These are phyloP conservation scores for Sugiyamaella chiloensis DNA, from an alignment of 805 yeast species.

Conservation along the genomic window DNA sequence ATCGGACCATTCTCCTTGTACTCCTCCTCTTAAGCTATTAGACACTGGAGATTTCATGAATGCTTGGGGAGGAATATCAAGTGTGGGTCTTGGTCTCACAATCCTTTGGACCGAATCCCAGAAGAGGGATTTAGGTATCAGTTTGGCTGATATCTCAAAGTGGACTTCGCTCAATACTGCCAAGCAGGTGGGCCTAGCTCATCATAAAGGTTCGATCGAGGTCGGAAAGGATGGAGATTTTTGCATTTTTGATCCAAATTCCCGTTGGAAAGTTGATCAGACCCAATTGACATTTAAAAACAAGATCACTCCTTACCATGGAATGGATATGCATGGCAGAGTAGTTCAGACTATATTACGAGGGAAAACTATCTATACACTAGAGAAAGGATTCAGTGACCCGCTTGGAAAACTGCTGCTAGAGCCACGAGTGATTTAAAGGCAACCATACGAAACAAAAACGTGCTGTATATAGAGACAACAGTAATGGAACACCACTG, in stretches of 20 bases:
- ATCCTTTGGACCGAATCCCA: constrained; percentile 69
- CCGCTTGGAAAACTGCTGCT: constrained; percentile 14
- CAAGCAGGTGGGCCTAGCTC: constrained; percentile 71
- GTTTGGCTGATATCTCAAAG: constrained; percentile 58
- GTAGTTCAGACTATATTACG: constrained; percentile 78
- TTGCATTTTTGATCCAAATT: constrained; percentile 69
- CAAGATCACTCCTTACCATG: constrained; percentile 84
- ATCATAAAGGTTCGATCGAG: constrained; percentile 67
- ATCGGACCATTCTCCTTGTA: constrained; percentile 94
- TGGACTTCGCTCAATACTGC: constrained; percentile 89
- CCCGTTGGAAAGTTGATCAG: constrained; percentile 42
- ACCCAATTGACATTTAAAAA: constrained; percentile 60
- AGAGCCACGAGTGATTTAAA: constrained; percentile 5
- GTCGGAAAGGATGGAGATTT: constrained; percentile 88
- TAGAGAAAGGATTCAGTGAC: constrained; percentile 4
- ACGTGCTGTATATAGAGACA: too few relatives aligned
- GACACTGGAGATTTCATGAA: constrained; percentile 81
- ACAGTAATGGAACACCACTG: too few relatives aligned
- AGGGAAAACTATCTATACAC: constrained; percentile 60
- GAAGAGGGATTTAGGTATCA: constrained; percentile 32
- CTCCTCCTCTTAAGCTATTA: constrained; percentile 82
- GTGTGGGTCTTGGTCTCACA: constrained; percentile 88
- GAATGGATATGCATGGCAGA: constrained; percentile 62
- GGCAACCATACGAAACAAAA: too few relatives aligned
- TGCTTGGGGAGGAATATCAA: constrained; percentile 96